phyloP scores from a whole-genome alignment of 345 rosid species.

The Combretum micranthum region DNA sequence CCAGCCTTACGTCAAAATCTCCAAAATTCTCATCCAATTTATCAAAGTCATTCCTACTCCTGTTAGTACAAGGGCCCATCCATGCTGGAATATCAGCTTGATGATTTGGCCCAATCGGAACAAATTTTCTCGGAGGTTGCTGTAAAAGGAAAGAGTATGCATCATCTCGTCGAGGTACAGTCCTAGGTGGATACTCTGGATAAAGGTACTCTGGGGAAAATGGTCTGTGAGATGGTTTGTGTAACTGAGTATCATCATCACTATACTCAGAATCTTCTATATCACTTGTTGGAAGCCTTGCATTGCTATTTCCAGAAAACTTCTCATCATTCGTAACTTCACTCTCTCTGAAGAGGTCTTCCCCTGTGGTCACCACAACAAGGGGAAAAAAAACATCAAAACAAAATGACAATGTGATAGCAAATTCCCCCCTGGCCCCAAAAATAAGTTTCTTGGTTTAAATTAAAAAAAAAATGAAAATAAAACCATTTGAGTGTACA shows the following conservation, averaged over 20 bases:
- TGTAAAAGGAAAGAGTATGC: constrained; percentile 16
- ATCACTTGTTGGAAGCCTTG: constrained; percentile 16
- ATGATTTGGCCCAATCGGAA: constrained; percentile 50
- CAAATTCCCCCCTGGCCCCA: not conserved
- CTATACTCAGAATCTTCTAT: constrained; percentile 22
- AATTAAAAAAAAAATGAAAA: too few relatives aligned
- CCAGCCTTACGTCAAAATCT: constrained; percentile 19
- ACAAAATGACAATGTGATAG: constrained; percentile 9
- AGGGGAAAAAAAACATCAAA: constrained; percentile 6
- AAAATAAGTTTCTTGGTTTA: too few relatives aligned
- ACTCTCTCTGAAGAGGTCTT: constrained; percentile 3
- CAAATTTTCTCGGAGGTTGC: constrained; percentile 29
- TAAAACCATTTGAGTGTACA: too few relatives aligned
- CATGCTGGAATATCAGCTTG: constrained; percentile 52
- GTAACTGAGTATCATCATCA: constrained; percentile 23
- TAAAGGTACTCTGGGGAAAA: constrained; percentile 41
- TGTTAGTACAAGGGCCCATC: constrained; percentile 13
- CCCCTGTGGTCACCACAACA: constrained; percentile 16
- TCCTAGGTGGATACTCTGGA: constrained; percentile 17
- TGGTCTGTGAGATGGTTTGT: constrained; percentile 13
- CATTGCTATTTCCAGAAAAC: constrained; percentile 3
- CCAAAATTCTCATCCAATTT: constrained; percentile 5
- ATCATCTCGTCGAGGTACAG: constrained; percentile 28
- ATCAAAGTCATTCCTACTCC: constrained; percentile 5
- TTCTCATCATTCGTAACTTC: constrained; percentile 15